These are phyloP conservation scores for Ballota nigra DNA, from an alignment of 257 asterid genomes.

Conservation along the genomic window DNA sequence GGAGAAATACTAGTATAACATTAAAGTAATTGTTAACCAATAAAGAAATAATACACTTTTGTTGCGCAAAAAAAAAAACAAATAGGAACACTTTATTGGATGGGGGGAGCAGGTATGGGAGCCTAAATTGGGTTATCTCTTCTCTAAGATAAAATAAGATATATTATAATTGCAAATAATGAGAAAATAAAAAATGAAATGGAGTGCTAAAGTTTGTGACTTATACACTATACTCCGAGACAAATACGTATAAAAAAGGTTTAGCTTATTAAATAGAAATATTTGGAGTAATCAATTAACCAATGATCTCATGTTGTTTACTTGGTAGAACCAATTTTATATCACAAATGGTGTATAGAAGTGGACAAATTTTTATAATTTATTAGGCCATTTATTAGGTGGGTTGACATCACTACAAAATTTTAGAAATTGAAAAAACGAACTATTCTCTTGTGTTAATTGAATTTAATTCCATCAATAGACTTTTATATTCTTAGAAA, in stretches of 20 bases:
- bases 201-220: neutral
- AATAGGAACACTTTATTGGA: no score
- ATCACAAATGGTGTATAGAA: neutral
- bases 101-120: no score
- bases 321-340: neutral
- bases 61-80: no score
- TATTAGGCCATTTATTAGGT: constrained; percentile 15
- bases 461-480: neutral
- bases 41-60: no score
- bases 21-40: no score
- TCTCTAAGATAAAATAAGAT: no score
- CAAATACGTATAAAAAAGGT: neutral
- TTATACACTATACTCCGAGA: neutral
- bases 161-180: no score
- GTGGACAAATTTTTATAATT: constrained; percentile 16
- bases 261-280: neutral
- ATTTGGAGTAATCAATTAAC: neutral
- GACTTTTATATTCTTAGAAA: neutral
- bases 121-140: no score
- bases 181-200: no score
- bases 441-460: neutral
- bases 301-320: neutral
- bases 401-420: constrained; percentile 13
- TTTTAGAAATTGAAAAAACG: neutral
- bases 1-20: no score